Evolutionary conservation across 2,329 filamentous ascomycete genomes (phyloP).

Genomic region (Diaporthe ampelina): DNA sequence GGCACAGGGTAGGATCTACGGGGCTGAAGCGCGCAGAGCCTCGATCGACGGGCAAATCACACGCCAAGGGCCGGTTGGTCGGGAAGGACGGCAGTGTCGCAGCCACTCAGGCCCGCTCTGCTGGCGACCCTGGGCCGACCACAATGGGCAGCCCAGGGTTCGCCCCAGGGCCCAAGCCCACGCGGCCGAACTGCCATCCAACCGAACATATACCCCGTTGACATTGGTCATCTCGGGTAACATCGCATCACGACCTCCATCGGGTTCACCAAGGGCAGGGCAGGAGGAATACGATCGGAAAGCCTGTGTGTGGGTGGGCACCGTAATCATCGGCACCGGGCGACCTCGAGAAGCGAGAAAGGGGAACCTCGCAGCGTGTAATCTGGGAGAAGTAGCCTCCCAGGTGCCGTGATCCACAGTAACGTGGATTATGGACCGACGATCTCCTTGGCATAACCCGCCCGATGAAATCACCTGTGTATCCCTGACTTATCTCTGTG

Average conservation of each 20-base stretch:
- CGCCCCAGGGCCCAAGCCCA: not conserved
- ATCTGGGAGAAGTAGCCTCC: constrained; percentile 18
- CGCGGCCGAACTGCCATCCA: constrained; percentile 4
- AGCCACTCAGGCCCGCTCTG: constrained; percentile 25
- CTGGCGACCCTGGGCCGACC: constrained; percentile 3
- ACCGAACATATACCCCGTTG: not conserved
- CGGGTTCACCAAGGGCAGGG: not conserved
- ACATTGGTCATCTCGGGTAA: constrained; percentile 26
- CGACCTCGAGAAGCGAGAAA: constrained; percentile 24
- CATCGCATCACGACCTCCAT: constrained; percentile 10
- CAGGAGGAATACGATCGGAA: constrained; percentile 12
- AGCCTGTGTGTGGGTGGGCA: not conserved
- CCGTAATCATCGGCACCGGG: constrained; percentile 17
- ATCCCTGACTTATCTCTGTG: constrained; percentile 14
- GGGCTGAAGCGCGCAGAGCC: constrained; percentile 33
- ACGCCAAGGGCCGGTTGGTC: constrained; percentile 29
- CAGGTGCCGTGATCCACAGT: constrained; percentile 24
- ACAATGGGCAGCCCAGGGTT: constrained; percentile 4
- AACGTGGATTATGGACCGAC: constrained; percentile 33
- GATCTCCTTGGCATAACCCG: constrained; percentile 33
- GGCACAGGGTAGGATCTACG: constrained; percentile 22
- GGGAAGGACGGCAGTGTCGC: constrained; percentile 26
- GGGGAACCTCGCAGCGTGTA: constrained; percentile 19
- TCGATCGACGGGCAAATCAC: constrained; percentile 32
- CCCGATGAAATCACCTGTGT: constrained; percentile 29